Percentiles rank a stretch among this genome's conserved stretches.
These are phyloP conservation scores for Colletotrichum sp. DNA, from an alignment of 2,329 filamentous ascomycete species.

Conservation along the genomic window DNA sequence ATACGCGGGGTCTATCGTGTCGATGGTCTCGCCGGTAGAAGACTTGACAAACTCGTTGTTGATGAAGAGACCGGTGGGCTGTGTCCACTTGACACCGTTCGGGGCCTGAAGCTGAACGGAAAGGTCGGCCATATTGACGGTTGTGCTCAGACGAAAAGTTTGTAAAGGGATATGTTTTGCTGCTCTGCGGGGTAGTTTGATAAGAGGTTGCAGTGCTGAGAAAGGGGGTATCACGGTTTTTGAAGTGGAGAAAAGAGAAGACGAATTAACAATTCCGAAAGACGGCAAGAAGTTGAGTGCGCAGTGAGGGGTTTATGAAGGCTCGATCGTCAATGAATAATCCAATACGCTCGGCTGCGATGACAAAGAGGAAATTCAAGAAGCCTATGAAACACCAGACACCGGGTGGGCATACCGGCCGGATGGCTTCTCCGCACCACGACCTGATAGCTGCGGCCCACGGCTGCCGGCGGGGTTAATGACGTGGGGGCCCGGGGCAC, in stretches of 20 bases:
- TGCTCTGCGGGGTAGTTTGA: not conserved
- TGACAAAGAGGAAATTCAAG: not conserved
- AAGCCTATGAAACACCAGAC: not conserved
- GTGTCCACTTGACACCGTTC: conserved; percentile 70
- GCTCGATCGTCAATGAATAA: not conserved
- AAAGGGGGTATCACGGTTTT: conserved; percentile 1
- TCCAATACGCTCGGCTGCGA: not conserved
- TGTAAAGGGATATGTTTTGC: not conserved
- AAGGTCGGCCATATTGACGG: conserved; percentile 13
- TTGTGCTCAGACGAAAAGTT: not conserved
- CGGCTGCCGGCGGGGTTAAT: not conserved
- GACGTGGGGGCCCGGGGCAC: conserved; percentile 2
- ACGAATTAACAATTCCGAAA: not conserved
- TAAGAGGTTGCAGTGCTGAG: not conserved
- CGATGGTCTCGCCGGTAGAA: conserved; percentile 59
- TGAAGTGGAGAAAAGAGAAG: not conserved
- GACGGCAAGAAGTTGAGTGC: not conserved
- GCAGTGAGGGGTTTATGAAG: not conserved
- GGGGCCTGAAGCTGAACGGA: conserved; percentile 66
- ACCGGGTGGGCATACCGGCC: not conserved
- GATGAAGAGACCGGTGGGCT: conserved; percentile 76
- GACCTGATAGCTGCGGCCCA: not conserved
- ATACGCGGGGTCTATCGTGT: conserved; percentile 67
- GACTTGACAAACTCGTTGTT: conserved; percentile 75
- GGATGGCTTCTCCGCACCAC: conserved; percentile 1